Conservation (phyloP, 306 rosid species). For the Ceratonia siliqua region DNA sequence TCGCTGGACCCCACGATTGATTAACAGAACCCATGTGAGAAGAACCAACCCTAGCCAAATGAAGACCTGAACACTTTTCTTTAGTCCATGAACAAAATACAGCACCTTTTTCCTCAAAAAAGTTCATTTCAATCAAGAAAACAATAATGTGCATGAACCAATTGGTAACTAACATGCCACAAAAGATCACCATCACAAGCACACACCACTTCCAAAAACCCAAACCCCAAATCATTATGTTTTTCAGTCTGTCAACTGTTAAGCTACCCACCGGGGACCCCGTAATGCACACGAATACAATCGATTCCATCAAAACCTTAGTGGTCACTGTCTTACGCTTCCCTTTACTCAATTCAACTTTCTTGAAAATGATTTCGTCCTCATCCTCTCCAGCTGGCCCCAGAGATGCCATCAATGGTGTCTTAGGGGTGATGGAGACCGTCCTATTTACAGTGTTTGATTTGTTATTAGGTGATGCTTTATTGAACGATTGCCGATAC, state of each 20-base stretch:
- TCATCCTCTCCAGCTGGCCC: constrained; percentile 52
- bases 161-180: constrained; percentile 70
- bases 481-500: constrained; percentile 40
- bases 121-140: constrained; percentile 83
- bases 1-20: constrained; percentile 50
- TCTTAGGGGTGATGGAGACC: constrained; percentile 49
- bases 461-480: constrained; percentile 53
- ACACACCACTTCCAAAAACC: constrained; percentile 88
- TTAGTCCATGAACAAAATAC: constrained; percentile 92
- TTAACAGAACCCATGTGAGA: constrained; percentile 67
- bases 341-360: constrained; percentile 54
- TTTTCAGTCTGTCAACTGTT: constrained; percentile 40
- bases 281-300: constrained; percentile 47
- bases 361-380: constrained; percentile 67
- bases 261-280: constrained; percentile 61
- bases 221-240: constrained; percentile 52
- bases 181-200: constrained; percentile 72
- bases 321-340: constrained; percentile 49
- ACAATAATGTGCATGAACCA: constrained; percentile 76
- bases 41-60: constrained; percentile 78
- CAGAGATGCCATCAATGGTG: constrained; percentile 44
- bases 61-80: constrained; percentile 76
- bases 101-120: constrained; percentile 81
- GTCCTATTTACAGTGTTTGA: constrained; percentile 37
- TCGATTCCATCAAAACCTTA: constrained; percentile 51